Percentiles rank a stretch among this genome's conserved stretches.
Conservation (phyloP, 1,284 basidiomycete genomes). For the Ustilago esculenta region DNA sequence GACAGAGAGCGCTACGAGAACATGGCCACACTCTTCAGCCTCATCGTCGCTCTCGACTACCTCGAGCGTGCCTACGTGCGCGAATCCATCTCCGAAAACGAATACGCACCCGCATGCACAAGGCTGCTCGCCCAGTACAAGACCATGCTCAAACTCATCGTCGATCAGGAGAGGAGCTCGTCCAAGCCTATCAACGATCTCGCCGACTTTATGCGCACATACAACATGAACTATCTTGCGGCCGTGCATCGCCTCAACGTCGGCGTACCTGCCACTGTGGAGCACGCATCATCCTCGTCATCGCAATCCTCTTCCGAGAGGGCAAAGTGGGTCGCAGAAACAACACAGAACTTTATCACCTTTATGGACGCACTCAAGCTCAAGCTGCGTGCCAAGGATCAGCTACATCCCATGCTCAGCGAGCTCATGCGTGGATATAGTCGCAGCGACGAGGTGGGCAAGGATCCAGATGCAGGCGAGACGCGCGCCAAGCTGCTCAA, state of each 20-base stretch:
- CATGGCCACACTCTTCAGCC: conserved; percentile 87
- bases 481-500: conserved; percentile 90
- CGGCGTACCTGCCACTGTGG: conserved; percentile 94
- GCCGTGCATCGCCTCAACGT: conserved; percentile 88
- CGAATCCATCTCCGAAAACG: conserved; percentile 83
- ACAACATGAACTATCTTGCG: conserved; percentile 94
- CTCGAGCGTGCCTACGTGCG: conserved; percentile 94
- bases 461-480: conserved; percentile 92
- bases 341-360: conserved; percentile 93
- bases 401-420: conserved; percentile 91
- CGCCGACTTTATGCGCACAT: conserved; percentile 85
- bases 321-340: conserved; percentile 97
- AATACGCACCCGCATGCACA: conserved; percentile 96
- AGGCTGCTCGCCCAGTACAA: conserved; percentile 93
- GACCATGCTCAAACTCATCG: conserved; percentile 92
- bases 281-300: conserved; percentile 76
- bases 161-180: conserved; percentile 75
- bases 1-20: conserved; percentile 90
- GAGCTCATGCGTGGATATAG: conserved; percentile 83
- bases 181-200: conserved; percentile 49
- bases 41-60: conserved; percentile 90
- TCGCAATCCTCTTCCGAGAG: conserved; percentile 75
- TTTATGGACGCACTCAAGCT: conserved; percentile 98
- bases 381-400: conserved; percentile 91
- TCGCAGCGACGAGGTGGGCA: conserved; percentile 66